A percentile compares a stretch with the other conserved stretches of the same genome.
phyloP scores from a whole-genome alignment of 768 basidiomycete species.

The Obba rivulosa region DNA sequence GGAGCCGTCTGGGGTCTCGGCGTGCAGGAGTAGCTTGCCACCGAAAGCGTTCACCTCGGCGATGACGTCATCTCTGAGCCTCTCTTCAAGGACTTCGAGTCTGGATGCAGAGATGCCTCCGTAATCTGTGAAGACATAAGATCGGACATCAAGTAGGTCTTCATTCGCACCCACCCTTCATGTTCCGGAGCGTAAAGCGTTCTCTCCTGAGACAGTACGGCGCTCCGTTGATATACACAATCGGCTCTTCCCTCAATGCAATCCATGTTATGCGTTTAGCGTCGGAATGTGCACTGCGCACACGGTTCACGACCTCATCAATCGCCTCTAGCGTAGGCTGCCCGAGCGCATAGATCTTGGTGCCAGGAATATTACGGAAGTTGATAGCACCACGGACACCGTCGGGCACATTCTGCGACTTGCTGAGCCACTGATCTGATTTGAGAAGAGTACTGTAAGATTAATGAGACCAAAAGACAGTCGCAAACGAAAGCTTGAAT shows the following conservation, averaged over 20 bases:
- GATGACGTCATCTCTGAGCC: conserved; percentile 83
- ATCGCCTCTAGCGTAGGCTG: conserved; percentile 91
- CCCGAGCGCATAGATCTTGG: conserved; percentile 86
- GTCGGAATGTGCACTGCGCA: conserved; percentile 56
- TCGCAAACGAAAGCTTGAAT: not conserved
- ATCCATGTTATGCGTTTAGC: conserved; percentile 79
- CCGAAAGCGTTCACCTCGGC: conserved; percentile 79
- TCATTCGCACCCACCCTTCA: conserved; percentile 64
- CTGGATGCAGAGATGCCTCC: conserved; percentile 91
- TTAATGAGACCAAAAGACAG: not conserved
- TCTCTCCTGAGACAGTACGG: conserved; percentile 89
- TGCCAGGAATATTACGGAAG: conserved; percentile 78
- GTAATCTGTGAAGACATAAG: conserved; percentile 53
- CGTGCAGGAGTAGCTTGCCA: conserved; percentile 83
- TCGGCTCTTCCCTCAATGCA: conserved; percentile 87
- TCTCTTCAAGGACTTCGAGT: conserved; percentile 85
- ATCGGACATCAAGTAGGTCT: not conserved
- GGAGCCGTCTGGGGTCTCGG: conserved; percentile 80
- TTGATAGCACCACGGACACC: conserved; percentile 92
- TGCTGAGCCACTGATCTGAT: conserved; percentile 86
- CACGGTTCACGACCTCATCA: conserved; percentile 63
- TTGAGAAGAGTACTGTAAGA: conserved; percentile 71
- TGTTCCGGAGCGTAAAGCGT: conserved; percentile 82
- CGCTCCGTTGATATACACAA: conserved; percentile 88
- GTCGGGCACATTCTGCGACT: conserved; percentile 58